Conservation (phyloP, 2,329 filamentous ascomycete species). For the Ascosphaera apis region DNA sequence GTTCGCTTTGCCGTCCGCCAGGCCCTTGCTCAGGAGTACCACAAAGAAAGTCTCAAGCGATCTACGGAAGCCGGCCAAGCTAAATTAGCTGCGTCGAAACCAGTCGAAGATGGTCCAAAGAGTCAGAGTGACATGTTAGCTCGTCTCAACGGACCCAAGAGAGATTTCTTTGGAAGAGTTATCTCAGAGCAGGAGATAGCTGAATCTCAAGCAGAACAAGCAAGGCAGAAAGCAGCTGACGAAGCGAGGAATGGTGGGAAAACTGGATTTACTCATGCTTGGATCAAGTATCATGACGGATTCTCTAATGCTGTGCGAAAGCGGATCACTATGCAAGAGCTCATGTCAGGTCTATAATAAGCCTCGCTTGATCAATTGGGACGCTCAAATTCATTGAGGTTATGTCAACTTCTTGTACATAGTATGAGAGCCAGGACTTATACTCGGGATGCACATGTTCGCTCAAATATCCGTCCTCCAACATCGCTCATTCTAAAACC, state of each 20-base stretch:
- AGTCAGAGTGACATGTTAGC: conserved; percentile 6
- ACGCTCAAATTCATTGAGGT: neutral
- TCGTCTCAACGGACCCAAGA: conserved; percentile 29
- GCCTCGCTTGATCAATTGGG: neutral
- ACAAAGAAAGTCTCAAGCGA: conserved; percentile 43
- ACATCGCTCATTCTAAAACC: no score
- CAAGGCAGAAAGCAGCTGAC: no score
- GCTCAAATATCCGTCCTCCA: no score
- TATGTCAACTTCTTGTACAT: neutral
- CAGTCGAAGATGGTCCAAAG: conserved; percentile 13
- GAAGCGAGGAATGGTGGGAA: no score
- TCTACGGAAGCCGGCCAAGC: conserved; percentile 44
- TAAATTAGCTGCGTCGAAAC: conserved; percentile 20
- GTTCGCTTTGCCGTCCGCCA: conserved; percentile 85
- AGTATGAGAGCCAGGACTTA: neutral
- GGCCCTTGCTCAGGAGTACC: conserved; percentile 76
- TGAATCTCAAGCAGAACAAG: no score
- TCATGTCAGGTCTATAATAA: conserved; percentile 30
- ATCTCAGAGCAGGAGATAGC: conserved; percentile 26
- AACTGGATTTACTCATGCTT: no score
- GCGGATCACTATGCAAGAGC: conserved; percentile 57
- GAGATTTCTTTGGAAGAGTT: conserved; percentile 68
- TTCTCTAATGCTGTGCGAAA: conserved; percentile 83
- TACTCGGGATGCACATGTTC: no score
- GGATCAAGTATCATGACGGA: conserved; percentile 78